Base-by-base conservation (phyloP, 2,329 filamentous ascomycete genomes). In the Mariannaea elegans region DNA sequence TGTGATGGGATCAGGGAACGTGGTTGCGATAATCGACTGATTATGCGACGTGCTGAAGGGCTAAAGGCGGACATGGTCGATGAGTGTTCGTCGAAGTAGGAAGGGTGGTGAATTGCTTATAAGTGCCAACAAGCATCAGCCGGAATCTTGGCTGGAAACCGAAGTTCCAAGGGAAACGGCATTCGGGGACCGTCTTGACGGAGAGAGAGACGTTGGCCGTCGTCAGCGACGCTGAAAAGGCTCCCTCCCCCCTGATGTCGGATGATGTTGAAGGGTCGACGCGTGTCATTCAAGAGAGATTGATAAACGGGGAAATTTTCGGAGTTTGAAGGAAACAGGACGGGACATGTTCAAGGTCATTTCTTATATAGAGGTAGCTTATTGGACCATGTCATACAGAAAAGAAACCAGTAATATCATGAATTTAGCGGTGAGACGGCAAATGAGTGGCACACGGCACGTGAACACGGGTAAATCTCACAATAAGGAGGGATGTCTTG, bases 51-150 rank as follows among this genome's bases (percentile, higher is more conserved):
- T 7, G 60, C 47, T 29, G 67, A 54, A 44, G 60, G 61, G 16
- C 60, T 56, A 49, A 69, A 54, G 55, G 64, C 66, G 46, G 56
- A 48, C 59, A 61, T 54, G 38, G n/a, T 18, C 21, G 39, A 23
- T 39, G 31, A 45, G n/a, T 7, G 13, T 38, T 19, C 13, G 31
- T 31, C 6, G 32, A 41, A 23, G 7, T 27, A 45, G 14, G 38
- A 13, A 24, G 9, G n/a, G n/a, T n/a, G n/a, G n/a, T n/a, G n/a
- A n/a, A n/a, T n/a, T n/a, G n/a, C n/a, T 27, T 39, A 10, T 27
- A 27, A 44, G 49, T 13, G 14, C 6, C 27, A 36, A 4, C n/a
- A 29, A 23, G 29, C 19, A 21, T 19, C 32, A 51, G 19, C 31
- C 27, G 27, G 27, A 31, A n/a, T 31, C 7, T 7, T 31, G 27